Conservation (phyloP, 2,329 filamentous ascomycete genomes). For the Pseudogymnoascus sp. region DNA sequence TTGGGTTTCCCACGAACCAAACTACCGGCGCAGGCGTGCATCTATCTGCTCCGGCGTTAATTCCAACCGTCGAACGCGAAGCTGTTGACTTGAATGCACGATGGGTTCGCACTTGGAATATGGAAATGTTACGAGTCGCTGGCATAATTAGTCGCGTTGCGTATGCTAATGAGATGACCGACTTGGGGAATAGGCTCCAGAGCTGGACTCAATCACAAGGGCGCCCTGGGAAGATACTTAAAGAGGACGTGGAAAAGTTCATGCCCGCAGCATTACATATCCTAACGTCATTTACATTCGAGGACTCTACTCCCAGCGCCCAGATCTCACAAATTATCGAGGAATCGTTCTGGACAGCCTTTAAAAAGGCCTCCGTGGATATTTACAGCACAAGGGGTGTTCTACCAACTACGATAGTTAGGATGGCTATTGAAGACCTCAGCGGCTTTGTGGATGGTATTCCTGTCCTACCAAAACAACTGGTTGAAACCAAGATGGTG, state of each 20-base stretch:
- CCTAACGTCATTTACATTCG: constrained; percentile 79
- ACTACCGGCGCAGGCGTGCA: constrained; percentile 92
- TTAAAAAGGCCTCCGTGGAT: constrained; percentile 72
- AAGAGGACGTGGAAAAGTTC: constrained; percentile 56
- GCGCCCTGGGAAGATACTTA: constrained; percentile 44
- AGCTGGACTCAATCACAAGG: constrained; percentile 33
- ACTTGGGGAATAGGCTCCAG: constrained; percentile 55
- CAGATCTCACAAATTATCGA: constrained; percentile 82
- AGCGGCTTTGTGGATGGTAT: constrained; percentile 77
- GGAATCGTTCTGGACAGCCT: constrained; percentile 93
- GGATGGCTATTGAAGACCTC: constrained; percentile 60
- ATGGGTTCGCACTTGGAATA: constrained; percentile 91
- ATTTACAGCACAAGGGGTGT: constrained; percentile 83
- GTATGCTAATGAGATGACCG: constrained; percentile 78
- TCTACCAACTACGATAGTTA: constrained; percentile 72
- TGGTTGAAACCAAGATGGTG: constrained; percentile 69
- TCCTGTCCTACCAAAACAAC: constrained; percentile 70
- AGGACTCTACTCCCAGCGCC: constrained; percentile 79
- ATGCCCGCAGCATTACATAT: constrained; percentile 75
- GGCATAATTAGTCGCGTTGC: constrained; percentile 85
- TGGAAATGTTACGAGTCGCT: constrained; percentile 82
- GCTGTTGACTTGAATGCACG: constrained; percentile 94
- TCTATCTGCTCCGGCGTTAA: constrained; percentile 90
- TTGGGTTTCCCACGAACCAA: constrained; percentile 94
- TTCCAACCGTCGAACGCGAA: constrained; percentile 93